These are phyloP conservation scores for Pseudopithomyces chartarum DNA, from an alignment of 2,329 filamentous ascomycete genomes.

Conservation along the genomic window DNA sequence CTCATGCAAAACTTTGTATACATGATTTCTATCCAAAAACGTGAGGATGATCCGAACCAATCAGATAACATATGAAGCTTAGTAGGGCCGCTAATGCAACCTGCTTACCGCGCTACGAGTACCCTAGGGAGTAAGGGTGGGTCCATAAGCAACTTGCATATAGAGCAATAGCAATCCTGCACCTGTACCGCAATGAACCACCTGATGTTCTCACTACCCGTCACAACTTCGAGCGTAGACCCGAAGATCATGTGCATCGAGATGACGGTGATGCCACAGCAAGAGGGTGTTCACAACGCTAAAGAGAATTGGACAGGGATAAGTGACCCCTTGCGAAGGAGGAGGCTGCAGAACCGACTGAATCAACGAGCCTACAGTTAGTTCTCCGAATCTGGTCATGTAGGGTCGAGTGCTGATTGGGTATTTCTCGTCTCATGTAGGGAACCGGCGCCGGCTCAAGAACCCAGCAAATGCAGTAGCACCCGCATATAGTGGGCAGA, in stretches of 20 bases:
- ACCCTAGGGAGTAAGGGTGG: too few relatives aligned
- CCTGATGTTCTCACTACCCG: neutral
- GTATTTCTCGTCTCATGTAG: too few relatives aligned
- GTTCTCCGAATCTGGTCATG: neutral
- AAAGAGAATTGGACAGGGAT: constrained; percentile 23
- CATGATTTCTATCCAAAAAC: too few relatives aligned
- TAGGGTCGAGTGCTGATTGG: neutral
- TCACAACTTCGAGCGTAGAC: neutral
- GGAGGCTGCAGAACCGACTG: constrained; percentile 25
- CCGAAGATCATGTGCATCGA: neutral
- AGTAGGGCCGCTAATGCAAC: neutral
- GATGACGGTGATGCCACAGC: neutral
- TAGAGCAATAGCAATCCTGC: neutral
- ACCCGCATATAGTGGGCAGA: too few relatives aligned
- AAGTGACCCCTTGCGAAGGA: constrained; percentile 16
- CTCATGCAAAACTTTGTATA: too few relatives aligned
- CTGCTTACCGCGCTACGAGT: constrained; percentile 3
- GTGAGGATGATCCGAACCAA: too few relatives aligned
- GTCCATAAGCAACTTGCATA: neutral
- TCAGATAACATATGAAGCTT: too few relatives aligned
- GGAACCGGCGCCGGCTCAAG: neutral
- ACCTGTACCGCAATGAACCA: neutral
- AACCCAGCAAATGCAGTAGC: too few relatives aligned
- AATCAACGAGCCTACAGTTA: constrained; percentile 14
- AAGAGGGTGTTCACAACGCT: neutral